Evolutionary conservation across 345 rosid genomes (phyloP).

Genomic region (Sonneratia alba): DNA sequence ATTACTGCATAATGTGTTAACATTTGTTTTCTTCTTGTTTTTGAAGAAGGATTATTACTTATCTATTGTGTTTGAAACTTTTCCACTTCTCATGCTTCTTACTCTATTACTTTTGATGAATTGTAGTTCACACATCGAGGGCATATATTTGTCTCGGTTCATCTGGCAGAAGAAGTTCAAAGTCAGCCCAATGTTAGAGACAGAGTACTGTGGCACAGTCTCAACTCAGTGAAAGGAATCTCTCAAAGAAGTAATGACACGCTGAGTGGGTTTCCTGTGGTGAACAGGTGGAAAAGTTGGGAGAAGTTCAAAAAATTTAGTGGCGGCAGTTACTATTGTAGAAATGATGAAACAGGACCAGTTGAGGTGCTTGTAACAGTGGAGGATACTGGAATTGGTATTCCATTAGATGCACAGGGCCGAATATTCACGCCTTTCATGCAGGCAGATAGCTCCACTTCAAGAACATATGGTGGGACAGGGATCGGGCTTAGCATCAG

Average conservation of each 20-base stretch:
- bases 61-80: neutral
- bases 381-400: conserved; percentile 93
- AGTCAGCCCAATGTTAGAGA: conserved; percentile 31
- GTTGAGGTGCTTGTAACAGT: conserved; percentile 66
- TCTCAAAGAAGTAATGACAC: conserved; percentile 26
- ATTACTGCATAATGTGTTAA: neutral
- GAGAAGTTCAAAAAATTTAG: conserved; percentile 36
- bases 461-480: conserved; percentile 92
- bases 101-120: conserved; percentile 3
- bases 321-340: conserved; percentile 5
- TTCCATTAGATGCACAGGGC: conserved; percentile 62
- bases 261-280: conserved; percentile 72
- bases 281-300: conserved; percentile 84
- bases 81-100: neutral
- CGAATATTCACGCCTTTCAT: conserved; percentile 88
- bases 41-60: neutral
- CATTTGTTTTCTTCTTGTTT: neutral
- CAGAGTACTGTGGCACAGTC: conserved; percentile 43
- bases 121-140: conserved; percentile 79
- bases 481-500: conserved; percentile 95
- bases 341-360: conserved; percentile 23
- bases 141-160: conserved; percentile 82
- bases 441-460: conserved; percentile 98
- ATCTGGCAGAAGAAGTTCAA: conserved; percentile 58
- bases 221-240: conserved; percentile 29